Evolutionary conservation across 208 protist genomes (phyloP).

Genomic region (Acanthamoeba royreba): DNA sequence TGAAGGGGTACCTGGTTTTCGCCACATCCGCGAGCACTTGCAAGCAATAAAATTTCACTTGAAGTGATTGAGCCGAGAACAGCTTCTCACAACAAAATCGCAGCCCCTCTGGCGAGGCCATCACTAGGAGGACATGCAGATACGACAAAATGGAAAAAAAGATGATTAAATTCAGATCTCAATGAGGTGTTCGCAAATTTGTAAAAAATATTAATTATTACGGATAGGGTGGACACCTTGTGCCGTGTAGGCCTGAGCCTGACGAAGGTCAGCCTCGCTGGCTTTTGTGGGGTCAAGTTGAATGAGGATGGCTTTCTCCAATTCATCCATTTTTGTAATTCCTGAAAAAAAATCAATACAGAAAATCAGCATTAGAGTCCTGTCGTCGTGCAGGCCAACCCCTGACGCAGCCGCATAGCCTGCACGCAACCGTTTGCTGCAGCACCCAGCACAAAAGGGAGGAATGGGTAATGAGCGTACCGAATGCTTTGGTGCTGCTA

Average conservation of each 20-base stretch:
- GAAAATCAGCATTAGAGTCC: no score
- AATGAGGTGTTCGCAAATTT: neutral
- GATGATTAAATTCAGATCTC: no score
- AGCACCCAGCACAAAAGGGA: no score
- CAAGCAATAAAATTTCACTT: slow-evolving; percentile 65
- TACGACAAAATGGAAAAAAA: no score
- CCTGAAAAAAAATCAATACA: no score
- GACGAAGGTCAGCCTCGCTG: neutral
- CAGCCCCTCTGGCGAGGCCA: slow-evolving; percentile 36
- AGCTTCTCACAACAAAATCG: slow-evolving; percentile 59
- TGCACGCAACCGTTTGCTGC: no score
- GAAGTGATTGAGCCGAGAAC: neutral
- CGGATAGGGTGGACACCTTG: neutral
- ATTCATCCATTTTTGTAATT: slow-evolving; percentile 58
- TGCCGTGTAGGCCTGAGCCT: slow-evolving; percentile 48
- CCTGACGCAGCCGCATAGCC: no score
- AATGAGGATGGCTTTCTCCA: slow-evolving; percentile 61
- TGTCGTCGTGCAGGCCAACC: no score
- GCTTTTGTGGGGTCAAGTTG: slow-evolving; percentile 42
- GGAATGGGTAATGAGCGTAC: no score
- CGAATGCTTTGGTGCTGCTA: no score
- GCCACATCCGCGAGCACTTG: slow-evolving; percentile 55
- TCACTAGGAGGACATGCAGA: neutral
- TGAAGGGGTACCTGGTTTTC: neutral
- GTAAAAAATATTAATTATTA: no score